Conservation (phyloP, 306 rosid species). For the Quercus aquifolioides region DNA sequence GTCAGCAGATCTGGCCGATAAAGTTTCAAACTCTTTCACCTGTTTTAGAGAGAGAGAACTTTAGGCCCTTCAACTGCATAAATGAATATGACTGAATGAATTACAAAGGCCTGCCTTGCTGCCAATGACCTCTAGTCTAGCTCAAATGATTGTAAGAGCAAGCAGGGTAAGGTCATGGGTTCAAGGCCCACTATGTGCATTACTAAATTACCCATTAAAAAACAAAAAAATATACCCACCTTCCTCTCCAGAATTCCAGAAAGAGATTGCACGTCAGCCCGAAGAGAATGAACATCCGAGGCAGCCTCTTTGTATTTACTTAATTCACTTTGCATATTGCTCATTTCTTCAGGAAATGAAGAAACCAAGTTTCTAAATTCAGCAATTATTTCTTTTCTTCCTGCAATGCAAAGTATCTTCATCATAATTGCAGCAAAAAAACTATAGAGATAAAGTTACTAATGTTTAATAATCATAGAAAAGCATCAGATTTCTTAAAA, state of each 20-base stretch:
- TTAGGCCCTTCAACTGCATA: slow-evolving; percentile 21
- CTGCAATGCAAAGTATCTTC: slow-evolving; percentile 45
- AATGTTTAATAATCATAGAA: neutral
- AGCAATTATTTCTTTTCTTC: slow-evolving; percentile 79
- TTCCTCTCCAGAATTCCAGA: slow-evolving; percentile 72
- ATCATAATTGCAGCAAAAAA: slow-evolving; percentile 22
- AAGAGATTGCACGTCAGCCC: slow-evolving; percentile 80
- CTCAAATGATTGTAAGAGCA: no score
- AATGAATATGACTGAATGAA: slow-evolving; percentile 1
- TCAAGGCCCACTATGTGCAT: no score
- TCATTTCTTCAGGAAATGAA: slow-evolving; percentile 94
- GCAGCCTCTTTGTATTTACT: slow-evolving; percentile 83
- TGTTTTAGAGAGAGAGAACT: slow-evolving; percentile 18
- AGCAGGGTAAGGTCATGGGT: no score
- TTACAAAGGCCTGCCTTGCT: neutral
- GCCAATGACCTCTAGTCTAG: no score
- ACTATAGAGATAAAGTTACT: slow-evolving; percentile 1
- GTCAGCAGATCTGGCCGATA: slow-evolving; percentile 51
- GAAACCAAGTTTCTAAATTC: slow-evolving; percentile 84
- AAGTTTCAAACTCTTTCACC: slow-evolving; percentile 70
- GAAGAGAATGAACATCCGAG: slow-evolving; percentile 77
- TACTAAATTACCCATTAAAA: no score
- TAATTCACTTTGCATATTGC: slow-evolving; percentile 76
- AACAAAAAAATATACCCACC: slow-evolving; percentile 44
- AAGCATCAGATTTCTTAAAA: slow-evolving; percentile 14